phyloP scores from a whole-genome alignment of 2,329 filamentous ascomycete species.

The Fusarium sororula region DNA sequence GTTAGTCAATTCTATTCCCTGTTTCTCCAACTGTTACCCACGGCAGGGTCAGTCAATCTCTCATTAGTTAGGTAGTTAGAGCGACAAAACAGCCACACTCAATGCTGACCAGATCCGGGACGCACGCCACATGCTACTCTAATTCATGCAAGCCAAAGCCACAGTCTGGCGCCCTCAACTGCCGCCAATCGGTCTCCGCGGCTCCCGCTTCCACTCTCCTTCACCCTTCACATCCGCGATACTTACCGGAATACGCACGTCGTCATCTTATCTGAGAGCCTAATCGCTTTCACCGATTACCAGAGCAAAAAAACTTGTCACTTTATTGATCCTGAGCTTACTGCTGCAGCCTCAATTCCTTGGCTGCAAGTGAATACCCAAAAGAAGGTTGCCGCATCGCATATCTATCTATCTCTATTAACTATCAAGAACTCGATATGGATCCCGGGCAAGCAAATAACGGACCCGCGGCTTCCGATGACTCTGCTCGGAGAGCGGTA shows the following conservation, averaged over 20 bases:
- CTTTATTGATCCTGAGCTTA: neutral
- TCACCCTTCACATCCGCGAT: neutral
- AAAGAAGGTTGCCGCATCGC: neutral
- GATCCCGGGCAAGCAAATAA: slow-evolving; percentile 22
- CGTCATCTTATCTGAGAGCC: neutral
- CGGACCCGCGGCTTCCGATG: slow-evolving; percentile 49
- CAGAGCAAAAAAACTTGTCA: neutral
- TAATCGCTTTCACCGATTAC: neutral
- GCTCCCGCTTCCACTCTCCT: slow-evolving; percentile 15
- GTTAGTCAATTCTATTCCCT: neutral
- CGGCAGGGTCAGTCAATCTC: neutral
- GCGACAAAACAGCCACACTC: slow-evolving; percentile 4
- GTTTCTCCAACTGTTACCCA: neutral
- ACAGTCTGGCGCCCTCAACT: slow-evolving; percentile 6
- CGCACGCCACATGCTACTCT: slow-evolving; percentile 9
- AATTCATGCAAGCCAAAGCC: slow-evolving; percentile 13
- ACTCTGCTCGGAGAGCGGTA: slow-evolving; percentile 50
- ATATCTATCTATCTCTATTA: neutral
- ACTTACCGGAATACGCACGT: neutral
- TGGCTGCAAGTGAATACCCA: neutral
- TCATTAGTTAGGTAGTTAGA: too few relatives aligned
- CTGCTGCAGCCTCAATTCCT: neutral
- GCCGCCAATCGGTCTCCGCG: slow-evolving; percentile 22
- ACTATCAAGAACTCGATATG: slow-evolving; percentile 15
- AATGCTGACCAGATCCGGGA: neutral